Base-by-base conservation (phyloP, 495 filamentous ascomycete species). In the Lichenothelia convexa region DNA sequence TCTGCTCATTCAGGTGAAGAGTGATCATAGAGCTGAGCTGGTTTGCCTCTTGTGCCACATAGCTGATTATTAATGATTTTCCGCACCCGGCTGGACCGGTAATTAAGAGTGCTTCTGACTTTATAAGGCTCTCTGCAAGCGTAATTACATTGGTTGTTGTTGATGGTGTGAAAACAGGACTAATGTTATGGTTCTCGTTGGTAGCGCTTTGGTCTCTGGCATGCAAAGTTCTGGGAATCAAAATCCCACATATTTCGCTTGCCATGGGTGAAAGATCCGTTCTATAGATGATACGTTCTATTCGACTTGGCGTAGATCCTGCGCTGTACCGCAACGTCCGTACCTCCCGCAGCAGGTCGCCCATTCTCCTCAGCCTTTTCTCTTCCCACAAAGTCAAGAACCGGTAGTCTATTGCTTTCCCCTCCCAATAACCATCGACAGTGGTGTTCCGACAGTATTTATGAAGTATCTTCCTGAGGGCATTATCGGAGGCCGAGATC, bases 1-100 rank as follows among this genome's bases (percentile, higher is more conserved):
- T 93, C 56, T 99, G 91, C 54, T 94, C 91, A 47, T 94, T 94
- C 20, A 99, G 64, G 50, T 95, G 84, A 22, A 99, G 65, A 6
- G 85, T 93, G 22, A 95, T 72, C 70, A 95, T 77, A 27, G 71
- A 70, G 18, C 68, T 61, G 5, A 75, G 65, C 42, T 78, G 78
- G 18, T 76, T 76, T 41, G 93, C 68, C 29, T 70, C 70, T 42
- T 64, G 65, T 16, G 91, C 85, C 42, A 87, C 65, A 43, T 93
- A 78, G 51, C 80, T 77, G n/a, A 86, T 70, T 19, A 86, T 46
- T 3, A 75, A 75, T 3, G 87, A 92, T 58, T 99, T 99, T 18
- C 91, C 91, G 15, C 80, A 78, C 26, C 91, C 86, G 3, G 86
- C 70, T 13, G 83, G 58, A 6, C 91, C 91, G 33, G 83, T 71